A percentile compares a stretch with the other conserved stretches of the same genome.
phyloP scores from a whole-genome alignment of 176 grass and related monocot genomes.

The Bolboschoenus planiculmis region DNA sequence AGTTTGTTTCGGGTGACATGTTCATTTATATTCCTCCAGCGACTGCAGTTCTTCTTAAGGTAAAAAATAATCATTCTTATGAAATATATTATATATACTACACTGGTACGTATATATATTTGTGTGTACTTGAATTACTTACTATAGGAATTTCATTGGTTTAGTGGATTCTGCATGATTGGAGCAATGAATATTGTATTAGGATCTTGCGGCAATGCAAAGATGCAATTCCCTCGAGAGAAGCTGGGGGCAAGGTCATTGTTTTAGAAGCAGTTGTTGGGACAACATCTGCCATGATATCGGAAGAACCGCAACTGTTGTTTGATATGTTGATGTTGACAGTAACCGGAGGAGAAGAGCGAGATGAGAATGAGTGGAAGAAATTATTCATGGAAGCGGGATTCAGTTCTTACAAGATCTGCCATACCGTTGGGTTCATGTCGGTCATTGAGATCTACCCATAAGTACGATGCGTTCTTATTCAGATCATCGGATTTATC shows the following conservation, averaged over 20 bases:
- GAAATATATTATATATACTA: neutral
- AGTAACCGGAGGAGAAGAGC: neutral
- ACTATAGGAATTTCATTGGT: neutral
- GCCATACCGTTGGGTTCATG: neutral
- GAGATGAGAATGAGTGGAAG: slow-evolving; percentile 26
- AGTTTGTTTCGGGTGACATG: slow-evolving; percentile 32
- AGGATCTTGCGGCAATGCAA: slow-evolving; percentile 38
- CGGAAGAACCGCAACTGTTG: neutral
- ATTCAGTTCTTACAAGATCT: slow-evolving; percentile 27
- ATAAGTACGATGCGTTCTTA: neutral
- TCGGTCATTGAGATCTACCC: slow-evolving; percentile 34
- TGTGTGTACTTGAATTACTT: neutral
- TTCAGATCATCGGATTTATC: neutral
- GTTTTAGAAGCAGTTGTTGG: slow-evolving; percentile 37
- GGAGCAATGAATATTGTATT: slow-evolving; percentile 35
- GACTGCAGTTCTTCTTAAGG: slow-evolving; percentile 45
- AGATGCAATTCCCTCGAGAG: slow-evolving; percentile 27
- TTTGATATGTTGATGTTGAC: slow-evolving; percentile 22
- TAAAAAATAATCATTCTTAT: neutral
- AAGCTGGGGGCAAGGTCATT: slow-evolving; percentile 34
- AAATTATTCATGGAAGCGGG: slow-evolving; percentile 15
- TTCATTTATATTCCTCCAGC: slow-evolving; percentile 6
- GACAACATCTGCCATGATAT: neutral
- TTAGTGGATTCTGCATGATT: slow-evolving; percentile 36
- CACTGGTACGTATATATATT: neutral